Evolutionary conservation across 768 basidiomycete genomes (phyloP).

Genomic region (Gautieria morchelliformis): DNA sequence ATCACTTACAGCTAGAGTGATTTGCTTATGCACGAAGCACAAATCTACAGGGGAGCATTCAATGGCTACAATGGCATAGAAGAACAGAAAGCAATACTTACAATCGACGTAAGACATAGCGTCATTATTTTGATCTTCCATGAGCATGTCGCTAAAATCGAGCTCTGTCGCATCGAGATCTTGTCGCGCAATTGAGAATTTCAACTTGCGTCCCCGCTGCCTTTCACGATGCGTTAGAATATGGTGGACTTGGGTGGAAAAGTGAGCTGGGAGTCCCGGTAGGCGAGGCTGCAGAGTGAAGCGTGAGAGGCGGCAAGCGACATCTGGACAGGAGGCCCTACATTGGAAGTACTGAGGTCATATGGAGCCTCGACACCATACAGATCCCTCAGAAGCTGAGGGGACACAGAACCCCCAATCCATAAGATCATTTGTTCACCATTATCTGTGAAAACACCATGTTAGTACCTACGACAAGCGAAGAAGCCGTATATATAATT

Average conservation of each 20-base stretch:
- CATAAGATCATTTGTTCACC: slow-evolving; percentile 83
- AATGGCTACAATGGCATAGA: not conserved
- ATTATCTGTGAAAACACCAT: slow-evolving; percentile 48
- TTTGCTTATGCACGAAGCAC: slow-evolving; percentile 31
- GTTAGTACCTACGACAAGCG: not conserved
- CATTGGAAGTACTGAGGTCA: slow-evolving; percentile 58
- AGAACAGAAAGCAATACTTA: slow-evolving; percentile 27
- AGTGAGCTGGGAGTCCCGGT: slow-evolving; percentile 43
- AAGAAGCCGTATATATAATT: not conserved
- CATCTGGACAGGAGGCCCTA: slow-evolving; percentile 24
- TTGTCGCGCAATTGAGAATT: slow-evolving; percentile 75
- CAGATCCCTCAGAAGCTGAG: slow-evolving; percentile 72
- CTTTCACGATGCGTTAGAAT: slow-evolving; percentile 61
- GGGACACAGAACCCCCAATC: slow-evolving; percentile 77
- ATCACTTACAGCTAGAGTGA: slow-evolving; percentile 24
- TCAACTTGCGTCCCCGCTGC: slow-evolving; percentile 39
- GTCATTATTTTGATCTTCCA: slow-evolving; percentile 97
- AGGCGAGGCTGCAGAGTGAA: slow-evolving; percentile 40
- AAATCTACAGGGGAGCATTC: slow-evolving; percentile 18
- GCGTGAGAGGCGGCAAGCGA: slow-evolving; percentile 32
- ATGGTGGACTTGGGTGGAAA: slow-evolving; percentile 81
- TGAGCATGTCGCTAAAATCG: slow-evolving; percentile 94
- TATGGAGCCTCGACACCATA: slow-evolving; percentile 78
- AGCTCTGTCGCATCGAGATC: slow-evolving; percentile 89
- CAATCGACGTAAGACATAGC: slow-evolving; percentile 87